Evolutionary conservation across 129 eudicot genomes (phyloP).

Genomic region (Arctium lappa): DNA sequence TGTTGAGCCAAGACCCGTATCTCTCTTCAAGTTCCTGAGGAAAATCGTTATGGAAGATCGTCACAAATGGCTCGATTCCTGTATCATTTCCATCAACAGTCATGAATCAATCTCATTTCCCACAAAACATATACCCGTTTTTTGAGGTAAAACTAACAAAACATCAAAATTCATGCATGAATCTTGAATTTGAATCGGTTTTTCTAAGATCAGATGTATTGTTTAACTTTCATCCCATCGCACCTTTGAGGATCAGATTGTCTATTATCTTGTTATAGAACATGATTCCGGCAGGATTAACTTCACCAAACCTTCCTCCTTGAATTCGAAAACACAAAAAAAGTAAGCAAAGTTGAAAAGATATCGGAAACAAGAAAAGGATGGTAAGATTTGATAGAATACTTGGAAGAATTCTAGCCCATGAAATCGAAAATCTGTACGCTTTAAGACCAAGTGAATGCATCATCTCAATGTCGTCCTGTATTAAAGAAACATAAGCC

Average conservation of each 20-base stretch:
- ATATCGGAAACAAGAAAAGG: background rate
- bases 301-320: conserved; percentile 59
- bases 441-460: background rate
- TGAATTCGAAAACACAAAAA: background rate
- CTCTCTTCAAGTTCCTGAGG: conserved; percentile 73
- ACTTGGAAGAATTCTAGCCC: conserved; percentile 43
- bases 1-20: conserved; percentile 61
- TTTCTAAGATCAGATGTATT: background rate
- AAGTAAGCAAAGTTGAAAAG: background rate
- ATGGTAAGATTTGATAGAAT: background rate
- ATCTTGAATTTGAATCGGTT: background rate
- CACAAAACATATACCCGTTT: background rate
- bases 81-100: background rate
- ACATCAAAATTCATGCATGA: background rate
- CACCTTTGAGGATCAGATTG: conserved; percentile 52
- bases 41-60: conserved; percentile 53
- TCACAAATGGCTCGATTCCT: conserved; percentile 72
- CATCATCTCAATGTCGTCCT: conserved; percentile 44
- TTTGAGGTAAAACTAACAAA: background rate
- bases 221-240: background rate
- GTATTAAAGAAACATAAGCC: background rate
- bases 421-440: background rate
- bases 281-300: conserved; percentile 40
- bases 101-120: background rate
- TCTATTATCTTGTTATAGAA: conserved; percentile 50